A percentile compares a stretch with the other conserved stretches of the same genome.
These are phyloP conservation scores for Silene noctiflora DNA, from an alignment of 179 eudicot genomes.

Conservation along the genomic window DNA sequence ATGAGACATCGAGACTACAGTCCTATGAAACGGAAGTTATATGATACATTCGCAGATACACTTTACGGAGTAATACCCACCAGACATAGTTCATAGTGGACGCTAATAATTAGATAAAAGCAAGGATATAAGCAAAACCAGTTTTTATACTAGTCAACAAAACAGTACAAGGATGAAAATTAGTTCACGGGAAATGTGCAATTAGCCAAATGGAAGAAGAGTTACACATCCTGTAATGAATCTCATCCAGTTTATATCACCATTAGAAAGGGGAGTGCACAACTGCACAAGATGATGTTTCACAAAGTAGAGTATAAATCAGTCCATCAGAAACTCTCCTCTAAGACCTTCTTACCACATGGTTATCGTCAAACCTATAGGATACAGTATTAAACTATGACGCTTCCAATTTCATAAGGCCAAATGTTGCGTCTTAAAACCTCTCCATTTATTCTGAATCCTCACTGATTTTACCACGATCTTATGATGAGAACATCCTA, in stretches of 20 bases:
- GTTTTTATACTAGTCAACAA: slow-evolving; percentile 9
- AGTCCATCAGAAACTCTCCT: neutral
- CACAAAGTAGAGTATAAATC: neutral
- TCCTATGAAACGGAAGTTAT: neutral
- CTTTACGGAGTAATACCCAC: neutral
- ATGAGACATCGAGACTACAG: too few relatives aligned
- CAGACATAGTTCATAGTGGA: neutral
- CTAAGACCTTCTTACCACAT: neutral
- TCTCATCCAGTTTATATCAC: neutral
- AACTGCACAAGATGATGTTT: neutral
- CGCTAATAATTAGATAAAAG: neutral
- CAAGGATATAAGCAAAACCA: neutral
- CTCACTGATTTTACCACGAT: neutral
- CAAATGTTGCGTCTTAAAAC: neutral
- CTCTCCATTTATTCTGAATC: neutral
- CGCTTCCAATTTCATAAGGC: neutral
- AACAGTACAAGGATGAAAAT: neutral
- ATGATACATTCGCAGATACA: neutral
- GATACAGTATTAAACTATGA: neutral
- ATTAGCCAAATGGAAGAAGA: neutral
- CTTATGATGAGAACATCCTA: neutral
- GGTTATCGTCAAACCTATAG: neutral
- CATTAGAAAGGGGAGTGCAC: neutral
- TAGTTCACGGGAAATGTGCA: slow-evolving; percentile 1
- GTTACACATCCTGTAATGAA: neutral